These are phyloP conservation scores for Luzula sylvatica DNA, from an alignment of 176 grass and related monocot genomes.

Conservation along the genomic window DNA sequence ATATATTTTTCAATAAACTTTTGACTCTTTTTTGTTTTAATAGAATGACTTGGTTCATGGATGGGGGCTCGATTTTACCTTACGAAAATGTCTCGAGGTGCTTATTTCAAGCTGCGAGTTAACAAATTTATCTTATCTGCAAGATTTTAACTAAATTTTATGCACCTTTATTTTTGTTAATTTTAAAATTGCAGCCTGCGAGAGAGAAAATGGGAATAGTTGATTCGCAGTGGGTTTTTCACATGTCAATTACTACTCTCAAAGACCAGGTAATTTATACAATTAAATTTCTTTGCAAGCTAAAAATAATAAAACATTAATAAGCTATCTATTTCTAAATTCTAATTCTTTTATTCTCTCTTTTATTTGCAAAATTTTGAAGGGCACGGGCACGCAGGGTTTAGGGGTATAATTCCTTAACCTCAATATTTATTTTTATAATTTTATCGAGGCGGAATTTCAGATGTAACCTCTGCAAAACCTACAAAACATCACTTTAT, in stretches of 20 bases:
- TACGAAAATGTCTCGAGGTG: slow-evolving; percentile 37
- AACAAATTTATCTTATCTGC: not conserved
- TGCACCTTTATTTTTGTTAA: not conserved
- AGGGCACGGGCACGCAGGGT: not conserved
- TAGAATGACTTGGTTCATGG: slow-evolving; percentile 49
- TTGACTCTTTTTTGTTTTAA: not conserved
- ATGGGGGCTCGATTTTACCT: slow-evolving; percentile 41
- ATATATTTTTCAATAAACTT: too few relatives aligned
- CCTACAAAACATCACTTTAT: too few relatives aligned
- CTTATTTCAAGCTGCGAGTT: not conserved
- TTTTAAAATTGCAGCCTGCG: slow-evolving; percentile 5
- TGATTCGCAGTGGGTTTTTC: slow-evolving; percentile 19
- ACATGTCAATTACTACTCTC: slow-evolving; percentile 14
- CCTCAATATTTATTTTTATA: not conserved
- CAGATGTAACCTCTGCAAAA: too few relatives aligned
- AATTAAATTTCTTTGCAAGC: not conserved
- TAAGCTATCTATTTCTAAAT: too few relatives aligned
- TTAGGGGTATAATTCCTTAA: not conserved
- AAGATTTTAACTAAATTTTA: not conserved
- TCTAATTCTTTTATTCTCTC: too few relatives aligned
- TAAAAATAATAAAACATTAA: too few relatives aligned
- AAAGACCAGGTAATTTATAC: slow-evolving; percentile 4
- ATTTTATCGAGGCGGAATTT: too few relatives aligned
- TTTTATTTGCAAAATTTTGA: not conserved
- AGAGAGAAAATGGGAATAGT: slow-evolving; percentile 11